Base-by-base conservation (phyloP, 257 asterid species). In the Fraxinus anomala region DNA sequence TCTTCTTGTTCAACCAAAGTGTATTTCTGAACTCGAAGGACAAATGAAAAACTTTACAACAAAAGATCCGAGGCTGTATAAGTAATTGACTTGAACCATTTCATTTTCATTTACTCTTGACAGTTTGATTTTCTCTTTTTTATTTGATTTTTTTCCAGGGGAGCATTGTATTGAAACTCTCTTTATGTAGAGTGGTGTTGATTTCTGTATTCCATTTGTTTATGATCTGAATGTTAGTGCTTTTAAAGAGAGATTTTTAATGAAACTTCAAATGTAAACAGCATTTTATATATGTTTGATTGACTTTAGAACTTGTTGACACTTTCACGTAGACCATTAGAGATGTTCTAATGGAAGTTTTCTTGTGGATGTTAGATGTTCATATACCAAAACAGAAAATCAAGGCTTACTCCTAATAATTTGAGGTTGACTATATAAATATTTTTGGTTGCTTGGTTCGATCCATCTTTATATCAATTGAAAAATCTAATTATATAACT, bases 161-260 rank as follows among this genome's bases (percentile, higher is more conserved):
- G 56, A 73, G 77, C 73, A 81, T 24, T 78, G 77, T 68, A 33
- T 66, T 84, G 71, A 77, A 74, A 77, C 73, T 72, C 82, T 77
- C 74, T 68, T 59, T 73, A 12, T 75, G 73, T 74, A 77, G 66
- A 77, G 73, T 65, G 59, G 13, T 36, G 21, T 67, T 80, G 82
- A 56, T 44, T 39, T 39, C 13, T 39, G 44, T 8, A 39, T 39
- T 39, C 13, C 13, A 39, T 39, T 10, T 39, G 44, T 39, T 37
- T 37, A 9, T 9, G 44, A 39, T 70, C 65, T 1, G 51, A 42
- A 54, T 30, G 77, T 73, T 61, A 70, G 76, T 33, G 78, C 31
- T 40, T 51, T 21, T 75, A 12, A 39, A 61, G 59, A 68, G 14
- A 69, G 71, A 65, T 72, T 68, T 31, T 19, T 66, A 44, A 37